These are phyloP conservation scores for Singerocomus inundabilis DNA, from an alignment of 1,284 basidiomycete genomes.

Conservation along the genomic window DNA sequence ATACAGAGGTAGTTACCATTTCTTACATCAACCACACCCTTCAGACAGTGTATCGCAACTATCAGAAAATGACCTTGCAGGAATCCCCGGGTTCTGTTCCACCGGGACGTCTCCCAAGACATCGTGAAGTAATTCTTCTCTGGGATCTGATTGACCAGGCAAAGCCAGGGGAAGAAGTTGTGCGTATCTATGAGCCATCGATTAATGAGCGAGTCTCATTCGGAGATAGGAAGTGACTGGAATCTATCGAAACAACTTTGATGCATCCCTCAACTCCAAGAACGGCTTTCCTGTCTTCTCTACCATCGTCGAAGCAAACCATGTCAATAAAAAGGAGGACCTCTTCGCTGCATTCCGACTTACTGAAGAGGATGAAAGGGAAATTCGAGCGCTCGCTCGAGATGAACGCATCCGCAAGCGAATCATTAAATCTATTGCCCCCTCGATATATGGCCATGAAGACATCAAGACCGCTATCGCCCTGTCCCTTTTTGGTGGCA, in stretches of 20 bases:
- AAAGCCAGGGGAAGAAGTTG: constrained; percentile 97
- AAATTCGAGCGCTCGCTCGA: constrained; percentile 82
- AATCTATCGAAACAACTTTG: constrained; percentile 98
- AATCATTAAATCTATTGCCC: constrained; percentile 97
- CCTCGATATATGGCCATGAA: constrained; percentile 98
- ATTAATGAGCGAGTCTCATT: constrained; percentile 13
- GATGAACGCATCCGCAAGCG: constrained; percentile 96
- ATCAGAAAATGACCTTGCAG: constrained; percentile 98
- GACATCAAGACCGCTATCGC: constrained; percentile 99
- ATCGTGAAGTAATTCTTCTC: constrained; percentile 93
- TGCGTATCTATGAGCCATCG: constrained; percentile 40
- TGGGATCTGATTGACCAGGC: constrained; percentile 99
- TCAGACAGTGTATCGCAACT: constrained; percentile 98
- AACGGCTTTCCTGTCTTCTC: constrained; percentile 99
- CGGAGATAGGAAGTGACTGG: constrained; percentile 84
- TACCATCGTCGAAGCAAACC: constrained; percentile 96
- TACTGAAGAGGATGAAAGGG: constrained; percentile 94
- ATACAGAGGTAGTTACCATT: neutral
- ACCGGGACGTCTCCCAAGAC: constrained; percentile 92
- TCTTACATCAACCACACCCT: neutral
- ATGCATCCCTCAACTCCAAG: constrained; percentile 96
- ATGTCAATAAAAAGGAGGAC: constrained; percentile 96
- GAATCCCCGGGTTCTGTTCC: constrained; percentile 99
- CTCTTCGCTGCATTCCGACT: constrained; percentile 94
- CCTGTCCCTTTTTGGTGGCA: constrained; percentile 91